Conservation (phyloP, 768 basidiomycete species). For the Amanita inopinata region DNA sequence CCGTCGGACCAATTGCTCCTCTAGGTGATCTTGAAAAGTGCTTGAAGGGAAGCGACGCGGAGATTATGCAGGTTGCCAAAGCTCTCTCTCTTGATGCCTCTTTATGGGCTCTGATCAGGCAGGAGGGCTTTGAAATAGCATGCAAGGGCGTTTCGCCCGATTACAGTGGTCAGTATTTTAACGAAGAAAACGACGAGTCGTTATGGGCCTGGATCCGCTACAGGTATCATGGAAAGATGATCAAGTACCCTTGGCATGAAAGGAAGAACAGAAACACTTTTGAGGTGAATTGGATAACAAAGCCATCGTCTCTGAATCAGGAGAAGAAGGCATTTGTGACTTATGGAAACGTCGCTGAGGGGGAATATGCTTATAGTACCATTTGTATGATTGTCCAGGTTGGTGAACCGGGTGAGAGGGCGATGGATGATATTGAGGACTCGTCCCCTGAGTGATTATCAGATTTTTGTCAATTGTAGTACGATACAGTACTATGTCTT, state of each 20-base stretch:
- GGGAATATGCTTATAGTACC: conserved; percentile 13
- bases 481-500: no score
- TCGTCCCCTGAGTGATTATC: no score
- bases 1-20: conserved; percentile 3
- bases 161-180: not conserved
- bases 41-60: conserved; percentile 23
- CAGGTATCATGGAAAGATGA: no score
- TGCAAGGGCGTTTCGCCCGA: not conserved
- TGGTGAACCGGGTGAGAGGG: not conserved
- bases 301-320: not conserved
- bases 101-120: conserved; percentile 15
- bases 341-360: conserved; percentile 14
- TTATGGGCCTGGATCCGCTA: no score
- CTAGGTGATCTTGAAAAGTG: conserved; percentile 12
- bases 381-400: conserved; percentile 12
- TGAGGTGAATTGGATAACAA: not conserved
- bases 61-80: conserved; percentile 14
- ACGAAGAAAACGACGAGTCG: no score
- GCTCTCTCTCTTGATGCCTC: conserved; percentile 13
- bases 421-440: not conserved
- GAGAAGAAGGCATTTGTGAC: conserved; percentile 9
- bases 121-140: not conserved
- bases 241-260: no score
- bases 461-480: no score
- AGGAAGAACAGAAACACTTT: not conserved